A percentile compares a stretch with the other conserved stretches of the same genome.
These are phyloP conservation scores for Diplodia intermedia DNA, from an alignment of 2,329 filamentous ascomycete genomes.

Conservation along the genomic window DNA sequence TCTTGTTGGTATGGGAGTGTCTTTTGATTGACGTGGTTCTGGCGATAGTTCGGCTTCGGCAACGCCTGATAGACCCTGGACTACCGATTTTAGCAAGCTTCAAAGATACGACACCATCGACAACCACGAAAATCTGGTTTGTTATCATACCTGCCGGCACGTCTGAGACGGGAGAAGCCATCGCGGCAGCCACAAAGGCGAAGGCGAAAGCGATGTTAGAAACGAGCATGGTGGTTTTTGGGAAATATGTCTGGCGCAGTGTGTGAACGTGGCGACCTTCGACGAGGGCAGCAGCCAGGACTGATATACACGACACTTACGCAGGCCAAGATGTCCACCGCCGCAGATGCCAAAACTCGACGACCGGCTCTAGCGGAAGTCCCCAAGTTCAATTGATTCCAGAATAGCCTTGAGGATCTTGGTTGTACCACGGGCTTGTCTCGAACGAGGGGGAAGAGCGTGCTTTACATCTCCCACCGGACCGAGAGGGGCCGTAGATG, in stretches of 20 bases:
- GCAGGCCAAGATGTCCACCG: too few species aligned
- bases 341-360: background rate
- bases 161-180: background rate
- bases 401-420: background rate
- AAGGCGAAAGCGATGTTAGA: background rate
- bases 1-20: background rate
- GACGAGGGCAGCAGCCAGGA: too few species aligned
- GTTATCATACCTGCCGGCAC: background rate
- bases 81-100: background rate
- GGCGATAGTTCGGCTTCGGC: background rate
- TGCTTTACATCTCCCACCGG: background rate
- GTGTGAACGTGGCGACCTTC: too few species aligned
- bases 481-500: background rate
- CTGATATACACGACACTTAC: background rate
- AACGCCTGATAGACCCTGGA: background rate
- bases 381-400: background rate
- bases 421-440: background rate
- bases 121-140: background rate
- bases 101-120: background rate
- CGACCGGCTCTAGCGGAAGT: background rate
- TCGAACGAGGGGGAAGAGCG: background rate
- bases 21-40: background rate
- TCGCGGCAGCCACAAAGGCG: background rate
- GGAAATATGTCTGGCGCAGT: background rate
- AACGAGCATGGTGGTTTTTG: background rate